Percentiles rank a stretch among this genome's conserved stretches.
phyloP scores from a whole-genome alignment of 495 filamentous ascomycete species.

The Penicillium verhagenii region DNA sequence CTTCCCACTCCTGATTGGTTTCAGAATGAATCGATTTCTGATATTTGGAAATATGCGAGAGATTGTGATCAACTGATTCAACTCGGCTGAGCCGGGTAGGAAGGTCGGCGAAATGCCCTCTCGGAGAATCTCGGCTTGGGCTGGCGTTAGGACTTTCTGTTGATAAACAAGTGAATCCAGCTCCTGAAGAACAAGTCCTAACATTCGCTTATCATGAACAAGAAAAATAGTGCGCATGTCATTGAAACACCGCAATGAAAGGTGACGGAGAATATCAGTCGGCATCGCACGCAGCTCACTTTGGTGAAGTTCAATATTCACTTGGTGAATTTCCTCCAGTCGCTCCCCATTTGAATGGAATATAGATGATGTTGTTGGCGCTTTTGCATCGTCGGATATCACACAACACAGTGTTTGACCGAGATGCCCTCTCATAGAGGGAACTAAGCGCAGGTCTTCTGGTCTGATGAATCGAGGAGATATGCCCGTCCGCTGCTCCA shows the following conservation, averaged over 20 bases:
- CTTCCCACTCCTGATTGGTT: conserved; percentile 37
- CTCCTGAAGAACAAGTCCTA: conserved; percentile 41
- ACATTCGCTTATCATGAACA: conserved; percentile 47
- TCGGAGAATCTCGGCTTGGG: conserved; percentile 8
- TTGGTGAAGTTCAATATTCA: conserved; percentile 44
- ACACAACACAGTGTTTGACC: conserved; percentile 26
- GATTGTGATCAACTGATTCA: conserved; percentile 7
- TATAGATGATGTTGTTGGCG: background rate
- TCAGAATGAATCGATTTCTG: conserved; percentile 36
- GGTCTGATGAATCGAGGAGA: conserved; percentile 14
- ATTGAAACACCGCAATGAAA: conserved; percentile 38
- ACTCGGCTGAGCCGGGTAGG: conserved; percentile 19
- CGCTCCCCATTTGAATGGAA: conserved; percentile 22
- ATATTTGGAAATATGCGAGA: conserved; percentile 3
- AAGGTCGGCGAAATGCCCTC: conserved; percentile 23
- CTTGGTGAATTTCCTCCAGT: conserved; percentile 38
- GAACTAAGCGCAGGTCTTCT: conserved; percentile 18
- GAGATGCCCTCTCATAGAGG: background rate
- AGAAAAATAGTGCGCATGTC: conserved; percentile 44
- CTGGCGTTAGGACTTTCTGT: conserved; percentile 20
- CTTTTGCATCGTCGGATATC: background rate
- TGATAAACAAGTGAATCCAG: conserved; percentile 24
- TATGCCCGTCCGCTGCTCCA: conserved; percentile 15
- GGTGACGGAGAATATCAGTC: conserved; percentile 28
- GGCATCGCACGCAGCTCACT: conserved; percentile 32